Percentiles rank a stretch among this genome's conserved stretches.
Evolutionary conservation across 768 basidiomycete species (phyloP).

Genomic region (Pulveroboletus sp.): DNA sequence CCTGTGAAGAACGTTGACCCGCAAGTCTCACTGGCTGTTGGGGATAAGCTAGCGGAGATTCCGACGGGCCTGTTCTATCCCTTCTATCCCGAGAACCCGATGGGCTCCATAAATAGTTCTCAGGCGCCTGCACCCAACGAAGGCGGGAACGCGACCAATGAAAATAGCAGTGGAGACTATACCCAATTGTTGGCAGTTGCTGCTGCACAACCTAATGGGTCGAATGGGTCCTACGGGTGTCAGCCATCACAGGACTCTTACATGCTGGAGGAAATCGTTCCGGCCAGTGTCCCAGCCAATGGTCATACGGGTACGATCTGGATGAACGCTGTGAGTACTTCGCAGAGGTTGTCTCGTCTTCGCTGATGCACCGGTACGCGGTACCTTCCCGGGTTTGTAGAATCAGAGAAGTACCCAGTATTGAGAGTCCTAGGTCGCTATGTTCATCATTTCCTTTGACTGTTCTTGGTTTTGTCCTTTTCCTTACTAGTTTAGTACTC

Average conservation of each 20-base stretch:
- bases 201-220: constrained; percentile 49
- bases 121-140: constrained; percentile 19
- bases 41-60: constrained; percentile 53
- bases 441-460: background rate
- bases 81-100: constrained; percentile 59
- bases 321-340: constrained; percentile 43
- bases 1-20: constrained; percentile 22
- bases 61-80: constrained; percentile 72
- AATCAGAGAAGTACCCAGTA: constrained; percentile 23
- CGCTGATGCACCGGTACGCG: constrained; percentile 27
- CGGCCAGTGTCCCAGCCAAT: constrained; percentile 27
- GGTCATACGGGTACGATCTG: constrained; percentile 34
- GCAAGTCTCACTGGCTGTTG: constrained; percentile 19
- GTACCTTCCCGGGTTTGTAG: constrained; percentile 10
- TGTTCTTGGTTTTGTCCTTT: constrained; percentile 4
- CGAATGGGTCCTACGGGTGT: constrained; percentile 49
- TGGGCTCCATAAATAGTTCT: constrained; percentile 19
- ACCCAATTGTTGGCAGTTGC: constrained; percentile 54
- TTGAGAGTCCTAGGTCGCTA: constrained; percentile 11
- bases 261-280: constrained; percentile 64
- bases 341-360: constrained; percentile 25
- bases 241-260: constrained; percentile 58
- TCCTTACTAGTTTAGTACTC: constrained; percentile 3
- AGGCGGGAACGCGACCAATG: constrained; percentile 13
- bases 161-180: constrained; percentile 37